phyloP scores from a whole-genome alignment of 352 stramenopile genomes.

The Globisporangium emineosum region DNA sequence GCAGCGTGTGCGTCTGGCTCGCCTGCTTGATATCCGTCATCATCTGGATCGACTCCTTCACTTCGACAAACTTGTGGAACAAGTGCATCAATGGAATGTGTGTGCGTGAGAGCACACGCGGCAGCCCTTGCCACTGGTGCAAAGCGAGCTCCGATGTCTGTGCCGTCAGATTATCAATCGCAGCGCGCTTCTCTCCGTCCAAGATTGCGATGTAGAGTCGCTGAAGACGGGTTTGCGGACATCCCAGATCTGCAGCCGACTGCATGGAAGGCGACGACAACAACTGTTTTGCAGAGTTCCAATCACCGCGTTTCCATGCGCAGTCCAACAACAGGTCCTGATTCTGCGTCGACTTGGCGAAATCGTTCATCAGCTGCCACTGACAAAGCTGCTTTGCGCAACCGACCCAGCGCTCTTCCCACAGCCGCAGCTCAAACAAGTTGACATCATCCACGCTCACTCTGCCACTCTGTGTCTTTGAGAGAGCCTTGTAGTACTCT shows the following conservation, averaged over 20 bases:
- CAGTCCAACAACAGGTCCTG: constrained; percentile 91
- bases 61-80: constrained; percentile 92
- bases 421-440: constrained; percentile 82
- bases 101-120: constrained; percentile 66
- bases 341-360: constrained; percentile 90
- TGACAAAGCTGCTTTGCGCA: constrained; percentile 90
- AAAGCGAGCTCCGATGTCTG: constrained; percentile 83
- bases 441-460: constrained; percentile 81
- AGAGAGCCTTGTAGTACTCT: constrained; percentile 83
- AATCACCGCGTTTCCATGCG: constrained; percentile 91
- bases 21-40: constrained; percentile 85
- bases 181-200: constrained; percentile 70
- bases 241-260: constrained; percentile 60
- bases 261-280: constrained; percentile 61
- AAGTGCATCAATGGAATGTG: constrained; percentile 85
- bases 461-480: constrained; percentile 65
- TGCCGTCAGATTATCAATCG: constrained; percentile 60
- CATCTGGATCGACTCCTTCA: constrained; percentile 91
- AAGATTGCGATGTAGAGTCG: constrained; percentile 88
- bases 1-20: constrained; percentile 78
- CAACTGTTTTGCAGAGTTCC: constrained; percentile 81
- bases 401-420: constrained; percentile 90
- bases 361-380: constrained; percentile 92
- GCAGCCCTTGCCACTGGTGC: constrained; percentile 88
- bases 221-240: constrained; percentile 74